Evolutionary conservation across 192 early-diverging fungal species (phyloP).

Genomic region (Diversispora eburnea): DNA sequence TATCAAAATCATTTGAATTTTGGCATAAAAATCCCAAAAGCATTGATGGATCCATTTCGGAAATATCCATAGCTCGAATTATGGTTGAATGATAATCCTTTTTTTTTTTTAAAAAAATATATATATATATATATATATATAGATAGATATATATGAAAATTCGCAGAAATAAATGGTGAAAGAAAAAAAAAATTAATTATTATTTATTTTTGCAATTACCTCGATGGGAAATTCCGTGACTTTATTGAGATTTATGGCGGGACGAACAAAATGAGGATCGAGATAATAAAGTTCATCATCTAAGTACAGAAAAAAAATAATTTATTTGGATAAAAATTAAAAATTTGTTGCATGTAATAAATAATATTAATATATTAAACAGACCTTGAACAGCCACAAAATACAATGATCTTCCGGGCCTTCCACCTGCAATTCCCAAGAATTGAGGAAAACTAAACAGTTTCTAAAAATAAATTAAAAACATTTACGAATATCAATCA

Average conservation of each 20-base stretch:
- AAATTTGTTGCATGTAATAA: too few relatives aligned
- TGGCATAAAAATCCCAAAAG: slow-evolving; percentile 42
- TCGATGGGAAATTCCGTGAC: slow-evolving; percentile 26
- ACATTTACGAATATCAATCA: background rate
- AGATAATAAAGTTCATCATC: slow-evolving; percentile 41
- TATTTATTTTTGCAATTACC: slow-evolving; percentile 21
- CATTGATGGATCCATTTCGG: slow-evolving; percentile 44
- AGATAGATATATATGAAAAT: too few relatives aligned
- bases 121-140: too few relatives aligned
- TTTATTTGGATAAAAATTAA: too few relatives aligned
- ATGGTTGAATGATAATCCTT: slow-evolving; percentile 43
- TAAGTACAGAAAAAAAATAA: background rate
- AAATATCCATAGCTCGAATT: slow-evolving; percentile 38
- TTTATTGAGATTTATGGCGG: slow-evolving; percentile 34
- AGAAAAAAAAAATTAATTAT: too few relatives aligned
- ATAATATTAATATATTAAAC: too few relatives aligned
- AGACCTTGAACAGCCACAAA: slow-evolving; percentile 44
- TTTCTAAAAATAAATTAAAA: slow-evolving; percentile 24
- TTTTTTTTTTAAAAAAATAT: too few relatives aligned
- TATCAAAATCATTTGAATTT: slow-evolving; percentile 30
- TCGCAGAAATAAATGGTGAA: too few relatives aligned
- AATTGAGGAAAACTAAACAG: slow-evolving; percentile 41
- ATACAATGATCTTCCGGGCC: slow-evolving; percentile 40
- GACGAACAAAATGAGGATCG: slow-evolving; percentile 42
- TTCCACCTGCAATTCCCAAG: slow-evolving; percentile 42